Evolutionary conservation across 306 rosid species (phyloP).

Genomic region (Corylus americana): DNA sequence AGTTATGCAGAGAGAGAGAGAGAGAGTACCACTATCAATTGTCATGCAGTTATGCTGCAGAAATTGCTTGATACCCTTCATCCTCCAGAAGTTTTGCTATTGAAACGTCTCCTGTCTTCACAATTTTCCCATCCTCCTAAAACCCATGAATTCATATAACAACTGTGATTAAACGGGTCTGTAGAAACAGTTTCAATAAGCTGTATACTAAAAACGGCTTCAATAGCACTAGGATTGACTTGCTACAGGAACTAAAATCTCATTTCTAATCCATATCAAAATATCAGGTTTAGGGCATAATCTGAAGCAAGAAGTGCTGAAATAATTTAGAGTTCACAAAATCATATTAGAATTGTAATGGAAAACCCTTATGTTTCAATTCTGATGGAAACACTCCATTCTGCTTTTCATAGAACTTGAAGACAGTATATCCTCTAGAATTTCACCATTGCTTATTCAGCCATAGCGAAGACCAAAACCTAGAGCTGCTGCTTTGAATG

Average conservation of each 20-base stretch:
- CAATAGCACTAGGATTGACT: conserved; percentile 15
- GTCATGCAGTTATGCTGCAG: conserved; percentile 36
- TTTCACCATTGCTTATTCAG: neutral
- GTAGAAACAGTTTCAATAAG: neutral
- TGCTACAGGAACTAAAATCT: conserved; percentile 4
- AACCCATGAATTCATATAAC: neutral
- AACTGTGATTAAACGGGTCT: no score
- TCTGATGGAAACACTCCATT: neutral
- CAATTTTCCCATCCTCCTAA: conserved; percentile 80
- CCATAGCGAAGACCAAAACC: neutral
- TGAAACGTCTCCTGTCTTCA: conserved; percentile 73
- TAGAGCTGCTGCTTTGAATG: neutral
- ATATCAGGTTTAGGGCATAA: neutral
- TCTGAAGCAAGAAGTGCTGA: neutral
- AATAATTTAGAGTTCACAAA: neutral
- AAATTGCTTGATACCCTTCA: conserved; percentile 68
- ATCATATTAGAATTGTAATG: neutral
- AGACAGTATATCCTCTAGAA: neutral
- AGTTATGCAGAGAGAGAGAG: conserved; percentile 9
- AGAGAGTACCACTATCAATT: conserved; percentile 33
- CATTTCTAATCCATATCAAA: conserved; percentile 9
- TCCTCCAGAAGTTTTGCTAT: conserved; percentile 77
- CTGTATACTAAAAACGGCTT: neutral
- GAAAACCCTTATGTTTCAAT: neutral
- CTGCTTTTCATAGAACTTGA: neutral